phyloP scores from a whole-genome alignment of 1,284 basidiomycete genomes.

The Cryptococcus sp. region DNA sequence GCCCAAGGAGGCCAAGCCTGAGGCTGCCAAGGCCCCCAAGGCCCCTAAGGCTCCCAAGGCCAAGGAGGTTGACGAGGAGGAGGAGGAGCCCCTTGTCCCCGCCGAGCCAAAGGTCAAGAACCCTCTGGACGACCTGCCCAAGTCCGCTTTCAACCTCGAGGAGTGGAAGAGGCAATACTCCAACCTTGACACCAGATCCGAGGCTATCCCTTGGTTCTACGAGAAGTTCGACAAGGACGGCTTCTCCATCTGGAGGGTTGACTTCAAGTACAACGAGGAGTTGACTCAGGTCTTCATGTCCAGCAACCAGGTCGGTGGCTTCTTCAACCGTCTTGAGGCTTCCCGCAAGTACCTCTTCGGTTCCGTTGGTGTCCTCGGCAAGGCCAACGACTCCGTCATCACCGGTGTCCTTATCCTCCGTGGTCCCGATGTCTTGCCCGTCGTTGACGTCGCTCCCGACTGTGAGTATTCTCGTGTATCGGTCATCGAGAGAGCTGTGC shows the following conservation, averaged over 20 bases:
- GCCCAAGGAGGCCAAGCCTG: constrained; percentile 57
- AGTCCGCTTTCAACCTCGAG: constrained; percentile 90
- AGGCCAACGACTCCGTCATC: constrained; percentile 73
- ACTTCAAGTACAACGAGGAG: constrained; percentile 96
- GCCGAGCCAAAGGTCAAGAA: constrained; percentile 83
- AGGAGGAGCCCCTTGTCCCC: constrained; percentile 62
- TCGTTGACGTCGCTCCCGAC: constrained; percentile 85
- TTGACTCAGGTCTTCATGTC: constrained; percentile 93
- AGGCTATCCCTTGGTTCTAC: constrained; percentile 76
- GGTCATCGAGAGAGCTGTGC: background rate
- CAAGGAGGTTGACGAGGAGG: constrained; percentile 63
- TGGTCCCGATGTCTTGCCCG: constrained; percentile 66
- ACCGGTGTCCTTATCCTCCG: constrained; percentile 79
- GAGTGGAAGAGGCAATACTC: constrained; percentile 98
- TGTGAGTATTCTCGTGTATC: constrained; percentile 17
- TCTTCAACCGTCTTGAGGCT: constrained; percentile 94
- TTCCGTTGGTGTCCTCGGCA: constrained; percentile 86
- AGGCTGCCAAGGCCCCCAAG: constrained; percentile 54
- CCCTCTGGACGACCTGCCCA: constrained; percentile 88
- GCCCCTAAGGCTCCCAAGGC: constrained; percentile 61
- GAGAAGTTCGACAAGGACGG: constrained; percentile 87
- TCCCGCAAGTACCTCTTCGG: constrained; percentile 95
- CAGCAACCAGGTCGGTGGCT: constrained; percentile 75
- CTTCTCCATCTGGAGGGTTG: constrained; percentile 87
- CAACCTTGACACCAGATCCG: constrained; percentile 90